A percentile compares a stretch with the other conserved stretches of the same genome.
Conservation (phyloP, 306 rosid genomes). For the Alnus glutinosa region DNA sequence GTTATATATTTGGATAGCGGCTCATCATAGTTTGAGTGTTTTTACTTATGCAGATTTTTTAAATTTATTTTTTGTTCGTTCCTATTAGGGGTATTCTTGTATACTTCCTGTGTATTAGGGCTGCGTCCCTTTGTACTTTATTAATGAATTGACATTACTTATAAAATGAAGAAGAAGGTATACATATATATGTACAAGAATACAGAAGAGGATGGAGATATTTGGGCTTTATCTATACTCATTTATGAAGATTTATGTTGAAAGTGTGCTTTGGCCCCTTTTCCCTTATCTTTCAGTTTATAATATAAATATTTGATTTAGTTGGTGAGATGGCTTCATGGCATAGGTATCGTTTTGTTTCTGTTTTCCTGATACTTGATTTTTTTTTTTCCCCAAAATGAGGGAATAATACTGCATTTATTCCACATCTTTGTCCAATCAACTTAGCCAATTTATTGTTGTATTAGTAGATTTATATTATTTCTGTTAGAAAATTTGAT, state of each 20-base stretch:
- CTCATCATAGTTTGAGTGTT: too few relatives aligned
- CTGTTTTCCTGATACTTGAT: not conserved
- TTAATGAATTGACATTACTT: too few relatives aligned
- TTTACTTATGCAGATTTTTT: too few relatives aligned
- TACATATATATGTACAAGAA: not conserved
- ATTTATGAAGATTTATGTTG: not conserved
- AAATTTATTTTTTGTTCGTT: too few relatives aligned
- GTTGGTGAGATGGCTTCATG: not conserved
- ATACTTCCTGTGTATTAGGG: too few relatives aligned
- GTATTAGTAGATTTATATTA: not conserved
- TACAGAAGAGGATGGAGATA: not conserved
- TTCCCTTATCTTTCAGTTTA: not conserved
- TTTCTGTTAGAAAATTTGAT: not conserved
- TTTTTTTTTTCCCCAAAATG: not conserved
- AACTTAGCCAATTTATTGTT: not conserved
- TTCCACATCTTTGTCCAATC: not conserved
- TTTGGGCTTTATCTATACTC: not conserved
- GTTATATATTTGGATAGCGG: too few relatives aligned
- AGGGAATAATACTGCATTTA: not conserved
- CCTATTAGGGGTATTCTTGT: too few relatives aligned
- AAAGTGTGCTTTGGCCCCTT: not conserved
- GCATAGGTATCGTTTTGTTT: not conserved
- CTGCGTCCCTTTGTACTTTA: too few relatives aligned
- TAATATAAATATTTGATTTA: not conserved
- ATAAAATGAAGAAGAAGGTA: not conserved